These are phyloP conservation scores for Penicillium brevicompactum DNA, from an alignment of 2,329 filamentous ascomycete genomes.

Conservation along the genomic window DNA sequence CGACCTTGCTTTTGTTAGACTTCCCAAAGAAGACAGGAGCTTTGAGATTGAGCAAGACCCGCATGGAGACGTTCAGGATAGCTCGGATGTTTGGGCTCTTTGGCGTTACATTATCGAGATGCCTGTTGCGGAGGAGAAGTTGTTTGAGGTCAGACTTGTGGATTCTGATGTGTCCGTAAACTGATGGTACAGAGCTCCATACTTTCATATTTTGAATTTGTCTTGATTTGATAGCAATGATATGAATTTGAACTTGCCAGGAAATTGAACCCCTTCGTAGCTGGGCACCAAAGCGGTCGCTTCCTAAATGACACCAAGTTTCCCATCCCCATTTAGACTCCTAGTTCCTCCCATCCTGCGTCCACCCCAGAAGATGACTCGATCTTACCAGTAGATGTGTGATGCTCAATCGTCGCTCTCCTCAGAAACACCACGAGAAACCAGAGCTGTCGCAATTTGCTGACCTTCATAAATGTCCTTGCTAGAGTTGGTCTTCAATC, in stretches of 20 bases:
- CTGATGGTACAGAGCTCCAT: too few species aligned
- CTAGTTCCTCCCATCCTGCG: too few species aligned
- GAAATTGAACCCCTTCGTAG: too few species aligned
- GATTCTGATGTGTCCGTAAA: neutral
- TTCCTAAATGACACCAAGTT: too few species aligned
- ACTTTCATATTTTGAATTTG: too few species aligned
- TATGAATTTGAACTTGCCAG: too few species aligned
- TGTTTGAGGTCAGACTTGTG: neutral
- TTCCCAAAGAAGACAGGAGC: neutral
- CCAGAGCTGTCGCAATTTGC: neutral
- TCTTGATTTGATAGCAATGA: too few species aligned
- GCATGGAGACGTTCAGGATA: neutral
- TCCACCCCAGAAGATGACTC: too few species aligned
- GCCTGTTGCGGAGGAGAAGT: neutral
- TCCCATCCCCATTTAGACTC: too few species aligned
- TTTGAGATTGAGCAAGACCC: constrained; percentile 7
- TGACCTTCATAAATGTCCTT: neutral
- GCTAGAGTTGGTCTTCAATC: neutral
- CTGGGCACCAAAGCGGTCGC: too few species aligned
- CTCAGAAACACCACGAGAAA: neutral
- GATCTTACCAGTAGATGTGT: too few species aligned
- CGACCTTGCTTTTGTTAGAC: neutral
- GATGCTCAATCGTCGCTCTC: neutral
- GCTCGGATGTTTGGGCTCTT: constrained; percentile 5
- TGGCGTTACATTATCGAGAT: constrained; percentile 3